Evolutionary conservation across 176 grass and related monocot species (phyloP).

Genomic region (Hyparrhenia diplandra): DNA sequence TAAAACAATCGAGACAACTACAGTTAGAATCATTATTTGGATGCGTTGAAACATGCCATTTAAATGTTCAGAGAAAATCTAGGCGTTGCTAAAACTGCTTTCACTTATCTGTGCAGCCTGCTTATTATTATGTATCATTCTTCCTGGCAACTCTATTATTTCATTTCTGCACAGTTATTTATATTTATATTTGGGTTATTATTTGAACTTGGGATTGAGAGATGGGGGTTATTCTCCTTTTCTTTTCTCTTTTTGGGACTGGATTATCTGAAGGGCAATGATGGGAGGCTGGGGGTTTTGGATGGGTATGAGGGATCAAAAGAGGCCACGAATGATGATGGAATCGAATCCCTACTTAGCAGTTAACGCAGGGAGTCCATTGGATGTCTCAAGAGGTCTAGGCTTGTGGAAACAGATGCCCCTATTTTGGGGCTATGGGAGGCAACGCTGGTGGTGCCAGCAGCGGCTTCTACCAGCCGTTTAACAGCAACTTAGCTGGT

Average conservation of each 20-base stretch:
- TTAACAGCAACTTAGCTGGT: too few species aligned
- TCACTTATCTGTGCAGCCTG: background rate
- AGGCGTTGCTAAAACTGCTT: background rate
- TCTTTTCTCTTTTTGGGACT: slow-evolving; percentile 67
- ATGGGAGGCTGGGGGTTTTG: slow-evolving; percentile 81
- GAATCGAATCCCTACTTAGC: slow-evolving; percentile 99
- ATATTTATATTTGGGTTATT: slow-evolving; percentile 58
- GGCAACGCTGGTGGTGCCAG: slow-evolving; percentile 31
- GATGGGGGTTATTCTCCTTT: slow-evolving; percentile 81
- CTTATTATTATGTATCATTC: background rate
- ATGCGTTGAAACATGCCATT: background rate
- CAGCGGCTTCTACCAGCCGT: background rate
- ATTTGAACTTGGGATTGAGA: slow-evolving; percentile 77
- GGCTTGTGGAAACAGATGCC: slow-evolving; percentile 56
- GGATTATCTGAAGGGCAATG: slow-evolving; percentile 89
- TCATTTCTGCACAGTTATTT: slow-evolving; percentile 20
- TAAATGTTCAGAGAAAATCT: background rate
- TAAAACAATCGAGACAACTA: background rate
- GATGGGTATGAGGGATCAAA: slow-evolving; percentile 98
- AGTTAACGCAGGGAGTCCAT: slow-evolving; percentile 61
- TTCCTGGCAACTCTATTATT: background rate
- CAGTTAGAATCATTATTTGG: background rate
- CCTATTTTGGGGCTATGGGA: slow-evolving; percentile 55
- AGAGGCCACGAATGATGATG: slow-evolving; percentile 98
- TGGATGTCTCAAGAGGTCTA: slow-evolving; percentile 71